Conservation (phyloP, 805 yeast genomes). For the Nakazawaea holstii region DNA sequence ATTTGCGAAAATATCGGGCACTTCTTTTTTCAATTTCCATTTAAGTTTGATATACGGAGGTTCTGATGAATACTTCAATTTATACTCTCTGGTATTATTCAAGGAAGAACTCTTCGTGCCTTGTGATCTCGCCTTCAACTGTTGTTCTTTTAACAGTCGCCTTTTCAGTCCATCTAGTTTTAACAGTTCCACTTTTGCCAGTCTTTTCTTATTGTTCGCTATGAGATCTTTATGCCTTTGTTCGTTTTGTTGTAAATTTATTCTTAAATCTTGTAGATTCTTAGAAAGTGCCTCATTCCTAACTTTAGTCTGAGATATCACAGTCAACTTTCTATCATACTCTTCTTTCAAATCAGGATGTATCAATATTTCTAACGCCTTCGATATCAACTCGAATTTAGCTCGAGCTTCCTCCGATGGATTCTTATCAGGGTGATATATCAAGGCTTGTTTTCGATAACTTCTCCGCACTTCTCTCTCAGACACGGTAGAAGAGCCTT, state of each 20-base stretch:
- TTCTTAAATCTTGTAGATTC: constrained; percentile 17
- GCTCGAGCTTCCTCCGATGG: constrained; percentile 21
- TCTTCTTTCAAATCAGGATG: constrained; percentile 13
- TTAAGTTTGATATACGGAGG: constrained; percentile 21
- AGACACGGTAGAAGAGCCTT: background rate
- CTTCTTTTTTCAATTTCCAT: constrained; percentile 40
- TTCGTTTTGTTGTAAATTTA: constrained; percentile 27
- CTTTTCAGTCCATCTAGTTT: constrained; percentile 14
- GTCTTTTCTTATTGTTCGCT: constrained; percentile 2
- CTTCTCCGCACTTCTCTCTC: constrained; percentile 20
- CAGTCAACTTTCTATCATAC: constrained; percentile 19
- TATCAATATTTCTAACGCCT: constrained; percentile 21
- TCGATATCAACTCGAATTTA: constrained; percentile 22
- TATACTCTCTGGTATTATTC: background rate
- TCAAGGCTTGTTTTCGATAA: constrained; percentile 24
- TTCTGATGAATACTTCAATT: constrained; percentile 2
- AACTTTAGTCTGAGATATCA: background rate
- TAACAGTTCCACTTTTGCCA: constrained; percentile 16
- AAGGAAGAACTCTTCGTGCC: background rate
- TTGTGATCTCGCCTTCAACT: background rate
- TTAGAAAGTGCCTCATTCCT: constrained; percentile 11
- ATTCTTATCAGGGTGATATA: constrained; percentile 31
- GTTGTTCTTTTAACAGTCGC: constrained; percentile 9
- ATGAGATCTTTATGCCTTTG: constrained; percentile 17
- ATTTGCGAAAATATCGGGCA: constrained; percentile 25